A percentile compares a stretch with the other conserved stretches of the same genome.
Evolutionary conservation across 768 basidiomycete genomes (phyloP).

Genomic region (Paxillus ammoniavirescens): DNA sequence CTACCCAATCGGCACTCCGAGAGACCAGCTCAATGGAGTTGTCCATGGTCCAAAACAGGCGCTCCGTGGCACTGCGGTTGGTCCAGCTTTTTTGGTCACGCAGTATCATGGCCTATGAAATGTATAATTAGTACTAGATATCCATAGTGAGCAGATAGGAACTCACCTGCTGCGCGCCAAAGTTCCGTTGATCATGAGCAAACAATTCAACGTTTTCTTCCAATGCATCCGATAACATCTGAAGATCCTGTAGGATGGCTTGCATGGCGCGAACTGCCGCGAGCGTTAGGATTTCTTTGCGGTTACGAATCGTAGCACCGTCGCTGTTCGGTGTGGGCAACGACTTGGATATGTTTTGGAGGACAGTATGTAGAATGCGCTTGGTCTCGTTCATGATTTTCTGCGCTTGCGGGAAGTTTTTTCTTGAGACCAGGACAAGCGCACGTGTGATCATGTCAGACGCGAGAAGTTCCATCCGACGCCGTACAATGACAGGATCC

Average conservation of each 20-base stretch:
- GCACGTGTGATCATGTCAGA: conserved; percentile 97
- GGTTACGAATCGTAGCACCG: conserved; percentile 57
- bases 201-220: conserved; percentile 92
- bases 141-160: neutral
- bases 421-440: conserved; percentile 85
- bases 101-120: conserved; percentile 84
- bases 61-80: conserved; percentile 84
- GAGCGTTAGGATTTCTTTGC: conserved; percentile 75
- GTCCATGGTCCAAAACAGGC: conserved; percentile 90
- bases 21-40: conserved; percentile 85
- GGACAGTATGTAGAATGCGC: conserved; percentile 87
- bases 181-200: conserved; percentile 91
- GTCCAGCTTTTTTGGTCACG: conserved; percentile 97
- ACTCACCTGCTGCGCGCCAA: conserved; percentile 92
- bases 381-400: conserved; percentile 90
- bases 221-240: conserved; percentile 80
- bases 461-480: conserved; percentile 94
- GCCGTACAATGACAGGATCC: conserved; percentile 86
- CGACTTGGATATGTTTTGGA: conserved; percentile 77
- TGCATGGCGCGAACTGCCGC: conserved; percentile 78
- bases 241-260: conserved; percentile 84
- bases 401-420: conserved; percentile 88
- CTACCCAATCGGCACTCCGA: conserved; percentile 84
- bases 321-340: conserved; percentile 55
- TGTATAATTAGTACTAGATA: conserved; percentile 4